These are phyloP conservation scores for Boletus sp. DNA, from an alignment of 768 basidiomycete genomes.

Conservation along the genomic window DNA sequence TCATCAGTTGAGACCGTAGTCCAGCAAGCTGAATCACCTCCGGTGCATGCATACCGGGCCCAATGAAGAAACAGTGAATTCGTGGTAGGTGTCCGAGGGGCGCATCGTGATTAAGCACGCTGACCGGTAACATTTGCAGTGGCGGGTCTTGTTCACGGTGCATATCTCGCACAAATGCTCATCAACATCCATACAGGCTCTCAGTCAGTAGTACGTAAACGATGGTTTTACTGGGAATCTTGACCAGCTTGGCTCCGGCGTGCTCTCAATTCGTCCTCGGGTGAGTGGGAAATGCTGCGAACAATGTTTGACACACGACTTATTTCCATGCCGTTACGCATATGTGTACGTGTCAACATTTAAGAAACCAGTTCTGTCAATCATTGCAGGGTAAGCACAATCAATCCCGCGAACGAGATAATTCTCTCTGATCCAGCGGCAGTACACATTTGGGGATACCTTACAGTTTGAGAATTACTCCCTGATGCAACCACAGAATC, in stretches of 20 bases:
- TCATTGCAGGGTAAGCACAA: slow-evolving; percentile 1
- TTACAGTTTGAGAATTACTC: not conserved
- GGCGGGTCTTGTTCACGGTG: slow-evolving; percentile 3
- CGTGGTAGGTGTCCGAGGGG: not conserved
- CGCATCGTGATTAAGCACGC: not conserved
- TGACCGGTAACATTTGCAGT: not conserved
- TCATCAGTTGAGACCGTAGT: too few species aligned
- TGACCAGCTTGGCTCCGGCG: not conserved
- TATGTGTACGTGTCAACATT: not conserved
- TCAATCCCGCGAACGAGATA: not conserved
- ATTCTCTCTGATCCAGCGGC: not conserved
- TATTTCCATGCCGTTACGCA: not conserved
- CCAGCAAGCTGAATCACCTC: too few species aligned
- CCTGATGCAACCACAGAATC: not conserved
- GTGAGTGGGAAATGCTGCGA: not conserved
- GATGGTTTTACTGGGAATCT: slow-evolving; percentile 2
- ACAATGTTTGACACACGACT: not conserved
- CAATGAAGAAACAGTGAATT: not conserved
- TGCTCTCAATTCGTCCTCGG: not conserved
- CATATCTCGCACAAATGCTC: too few species aligned
- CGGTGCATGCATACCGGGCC: not conserved
- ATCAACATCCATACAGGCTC: not conserved
- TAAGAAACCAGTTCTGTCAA: not conserved
- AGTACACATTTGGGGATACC: not conserved
- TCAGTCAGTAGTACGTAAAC: slow-evolving; percentile 6